phyloP scores from a whole-genome alignment of 1,284 basidiomycete species.

The Ustilago shanxiensis region DNA sequence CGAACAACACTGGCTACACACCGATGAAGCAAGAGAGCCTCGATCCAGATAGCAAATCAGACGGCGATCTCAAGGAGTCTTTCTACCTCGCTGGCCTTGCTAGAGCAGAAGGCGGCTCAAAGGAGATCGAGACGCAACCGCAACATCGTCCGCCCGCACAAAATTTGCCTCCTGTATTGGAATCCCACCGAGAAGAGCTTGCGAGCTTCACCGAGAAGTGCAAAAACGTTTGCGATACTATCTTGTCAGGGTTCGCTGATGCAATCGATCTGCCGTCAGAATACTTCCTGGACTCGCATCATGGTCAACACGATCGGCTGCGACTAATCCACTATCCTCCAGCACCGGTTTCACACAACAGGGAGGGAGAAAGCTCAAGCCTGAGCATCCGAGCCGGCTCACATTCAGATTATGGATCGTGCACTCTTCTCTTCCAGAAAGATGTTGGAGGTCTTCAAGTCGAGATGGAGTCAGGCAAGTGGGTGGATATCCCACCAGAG shows the following conservation, averaged over 20 bases:
- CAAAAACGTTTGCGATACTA: conserved; percentile 34
- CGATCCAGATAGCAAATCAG: conserved; percentile 31
- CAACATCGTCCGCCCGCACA: conserved; percentile 38
- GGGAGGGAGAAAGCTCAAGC: background rate
- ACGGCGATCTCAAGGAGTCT: conserved; percentile 63
- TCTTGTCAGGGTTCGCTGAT: conserved; percentile 52
- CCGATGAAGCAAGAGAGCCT: conserved; percentile 39
- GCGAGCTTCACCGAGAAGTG: conserved; percentile 49
- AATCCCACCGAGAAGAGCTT: conserved; percentile 19
- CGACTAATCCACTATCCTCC: conserved; percentile 64
- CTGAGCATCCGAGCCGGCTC: conserved; percentile 58
- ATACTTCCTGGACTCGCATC: conserved; percentile 44
- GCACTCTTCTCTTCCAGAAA: conserved; percentile 88
- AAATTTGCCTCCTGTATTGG: conserved; percentile 37
- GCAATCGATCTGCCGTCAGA: conserved; percentile 41
- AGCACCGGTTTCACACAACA: conserved; percentile 12
- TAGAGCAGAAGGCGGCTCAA: conserved; percentile 8
- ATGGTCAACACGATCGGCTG: conserved; percentile 55
- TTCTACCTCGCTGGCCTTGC: conserved; percentile 55
- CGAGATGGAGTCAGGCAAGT: conserved; percentile 65
- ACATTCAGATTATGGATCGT: conserved; percentile 80
- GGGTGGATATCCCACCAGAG: conserved; percentile 81
- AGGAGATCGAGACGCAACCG: background rate
- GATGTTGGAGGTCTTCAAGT: conserved; percentile 86
- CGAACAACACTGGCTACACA: conserved; percentile 54